Conservation (phyloP, 2,329 filamentous ascomycete genomes). For the Exophiala viscosa region DNA sequence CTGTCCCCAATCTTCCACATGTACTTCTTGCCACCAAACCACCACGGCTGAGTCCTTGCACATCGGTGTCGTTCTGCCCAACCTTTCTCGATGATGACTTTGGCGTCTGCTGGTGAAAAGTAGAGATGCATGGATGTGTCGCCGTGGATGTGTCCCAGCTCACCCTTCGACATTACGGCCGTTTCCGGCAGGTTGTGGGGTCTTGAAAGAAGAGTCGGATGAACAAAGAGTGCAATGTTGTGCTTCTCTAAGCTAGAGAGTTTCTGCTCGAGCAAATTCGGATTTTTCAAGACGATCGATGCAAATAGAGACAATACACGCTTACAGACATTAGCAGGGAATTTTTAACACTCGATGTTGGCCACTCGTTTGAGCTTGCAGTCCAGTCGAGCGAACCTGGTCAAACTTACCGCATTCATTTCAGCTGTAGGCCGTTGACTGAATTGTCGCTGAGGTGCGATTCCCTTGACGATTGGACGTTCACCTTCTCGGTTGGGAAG, state of each 20-base stretch:
- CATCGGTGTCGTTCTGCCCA: slow-evolving; percentile 71
- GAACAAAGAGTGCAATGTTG: slow-evolving; percentile 20
- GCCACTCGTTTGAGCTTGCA: not conserved
- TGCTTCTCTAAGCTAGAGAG: slow-evolving; percentile 19
- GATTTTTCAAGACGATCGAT: slow-evolving; percentile 16
- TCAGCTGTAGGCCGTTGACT: slow-evolving; percentile 58
- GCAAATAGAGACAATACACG: slow-evolving; percentile 16
- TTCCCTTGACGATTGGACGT: slow-evolving; percentile 66
- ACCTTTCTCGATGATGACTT: slow-evolving; percentile 65
- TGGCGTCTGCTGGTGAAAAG: slow-evolving; percentile 74
- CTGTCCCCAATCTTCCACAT: slow-evolving; percentile 19
- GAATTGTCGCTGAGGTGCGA: slow-evolving; percentile 76
- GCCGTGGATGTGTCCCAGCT: slow-evolving; percentile 75
- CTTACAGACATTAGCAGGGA: slow-evolving; percentile 40
- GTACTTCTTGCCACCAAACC: slow-evolving; percentile 49
- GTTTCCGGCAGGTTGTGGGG: slow-evolving; percentile 51
- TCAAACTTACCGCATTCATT: slow-evolving; percentile 39
- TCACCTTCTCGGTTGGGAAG: slow-evolving; percentile 62
- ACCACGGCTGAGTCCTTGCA: slow-evolving; percentile 57
- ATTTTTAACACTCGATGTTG: not conserved
- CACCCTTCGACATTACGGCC: slow-evolving; percentile 53
- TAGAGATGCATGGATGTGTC: slow-evolving; percentile 77
- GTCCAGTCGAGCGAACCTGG: not conserved
- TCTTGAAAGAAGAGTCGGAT: slow-evolving; percentile 15
- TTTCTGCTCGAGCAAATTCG: slow-evolving; percentile 15